phyloP scores from a whole-genome alignment of 768 basidiomycete genomes.

The Mycena venus region DNA sequence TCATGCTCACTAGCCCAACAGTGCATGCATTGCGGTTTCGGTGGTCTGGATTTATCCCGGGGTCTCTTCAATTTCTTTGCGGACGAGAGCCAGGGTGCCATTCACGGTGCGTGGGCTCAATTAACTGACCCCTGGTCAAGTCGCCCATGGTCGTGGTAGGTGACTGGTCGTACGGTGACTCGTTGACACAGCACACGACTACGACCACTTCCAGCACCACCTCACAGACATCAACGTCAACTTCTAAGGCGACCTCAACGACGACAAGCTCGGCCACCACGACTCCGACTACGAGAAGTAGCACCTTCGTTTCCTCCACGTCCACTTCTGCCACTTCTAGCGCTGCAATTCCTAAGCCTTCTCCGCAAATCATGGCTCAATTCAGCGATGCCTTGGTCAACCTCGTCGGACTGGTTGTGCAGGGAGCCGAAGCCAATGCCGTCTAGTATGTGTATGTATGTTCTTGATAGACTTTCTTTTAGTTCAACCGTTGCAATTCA shows the following conservation, averaged over 20 bases:
- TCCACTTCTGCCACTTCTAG: neutral
- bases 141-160: conserved; percentile 33
- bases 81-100: conserved; percentile 44
- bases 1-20: conserved; percentile 31
- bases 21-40: conserved; percentile 55
- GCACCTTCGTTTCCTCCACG: conserved; percentile 10
- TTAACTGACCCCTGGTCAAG: too few relatives aligned
- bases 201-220: conserved; percentile 31
- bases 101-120: conserved; percentile 34
- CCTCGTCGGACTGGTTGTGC: conserved; percentile 14
- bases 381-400: conserved; percentile 15
- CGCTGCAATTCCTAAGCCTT: conserved; percentile 14
- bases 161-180: conserved; percentile 54
- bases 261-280: neutral
- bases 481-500: neutral
- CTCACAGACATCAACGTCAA: conserved; percentile 31
- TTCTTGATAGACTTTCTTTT: neutral
- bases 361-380: conserved; percentile 18
- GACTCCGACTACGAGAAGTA: conserved; percentile 19
- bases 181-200: conserved; percentile 29
- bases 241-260: conserved; percentile 31
- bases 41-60: conserved; percentile 61
- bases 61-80: conserved; percentile 62
- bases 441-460: neutral
- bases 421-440: neutral